Conservation (phyloP, 2,329 filamentous ascomycete species). For the Hyphodiscus sp. region DNA sequence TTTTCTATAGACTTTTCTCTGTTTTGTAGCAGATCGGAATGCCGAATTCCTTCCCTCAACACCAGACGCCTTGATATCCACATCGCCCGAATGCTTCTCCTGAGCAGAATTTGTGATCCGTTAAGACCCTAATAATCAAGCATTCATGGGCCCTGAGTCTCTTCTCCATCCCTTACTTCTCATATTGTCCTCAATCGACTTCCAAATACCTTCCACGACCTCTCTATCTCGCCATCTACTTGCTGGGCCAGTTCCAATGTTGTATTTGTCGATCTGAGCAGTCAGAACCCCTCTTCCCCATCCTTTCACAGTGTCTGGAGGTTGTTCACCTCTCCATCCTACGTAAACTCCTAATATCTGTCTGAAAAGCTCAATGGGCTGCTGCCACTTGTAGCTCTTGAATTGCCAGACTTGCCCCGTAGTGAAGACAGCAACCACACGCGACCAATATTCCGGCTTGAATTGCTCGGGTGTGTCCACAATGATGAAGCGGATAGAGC, state of each 20-base stretch:
- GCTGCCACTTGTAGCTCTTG: conserved; percentile 94
- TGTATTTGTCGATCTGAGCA: conserved; percentile 80
- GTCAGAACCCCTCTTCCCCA: conserved; percentile 83
- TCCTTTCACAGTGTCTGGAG: conserved; percentile 69
- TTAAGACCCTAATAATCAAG: conserved; percentile 1
- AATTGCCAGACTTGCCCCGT: conserved; percentile 98
- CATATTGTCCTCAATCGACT: conserved; percentile 83
- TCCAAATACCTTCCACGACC: conserved; percentile 90
- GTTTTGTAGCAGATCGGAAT: background rate
- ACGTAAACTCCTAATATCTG: conserved; percentile 84
- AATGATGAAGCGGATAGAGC: conserved; percentile 86
- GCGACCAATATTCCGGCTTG: conserved; percentile 96
- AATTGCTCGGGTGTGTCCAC: conserved; percentile 92
- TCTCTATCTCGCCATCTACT: conserved; percentile 79
- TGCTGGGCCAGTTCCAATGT: conserved; percentile 39
- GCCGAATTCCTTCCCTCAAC: background rate
- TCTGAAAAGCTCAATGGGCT: conserved; percentile 80
- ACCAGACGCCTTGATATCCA: background rate
- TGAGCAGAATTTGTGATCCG: background rate
- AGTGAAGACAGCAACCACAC: conserved; percentile 93
- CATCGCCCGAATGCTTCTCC: background rate
- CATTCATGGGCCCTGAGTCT: conserved; percentile 51
- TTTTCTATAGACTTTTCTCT: background rate
- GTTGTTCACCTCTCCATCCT: conserved; percentile 79
- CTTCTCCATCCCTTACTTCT: conserved; percentile 73